Base-by-base conservation (phyloP, 352 stramenopile genomes). In the Globisporangium lucens region DNA sequence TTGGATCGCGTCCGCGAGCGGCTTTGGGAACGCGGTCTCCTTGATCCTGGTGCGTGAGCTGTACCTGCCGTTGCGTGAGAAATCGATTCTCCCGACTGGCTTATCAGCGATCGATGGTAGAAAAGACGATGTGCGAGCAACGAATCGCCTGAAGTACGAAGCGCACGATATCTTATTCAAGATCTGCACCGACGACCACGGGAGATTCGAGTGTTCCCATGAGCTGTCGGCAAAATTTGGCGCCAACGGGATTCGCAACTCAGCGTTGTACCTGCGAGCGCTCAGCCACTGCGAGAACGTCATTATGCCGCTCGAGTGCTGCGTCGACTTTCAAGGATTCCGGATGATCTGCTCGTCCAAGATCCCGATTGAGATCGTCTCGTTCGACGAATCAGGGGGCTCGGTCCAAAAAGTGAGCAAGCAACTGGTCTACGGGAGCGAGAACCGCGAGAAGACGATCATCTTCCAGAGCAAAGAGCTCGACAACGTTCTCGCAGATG, bases 81-180 rank as follows among this genome's bases (percentile, higher is more conserved):
- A 97, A 55, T 93, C 90, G 5, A 83, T 98, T 10, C 65, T 91
- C 7, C 91, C 91, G 9, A 53, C 74, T 0, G 67, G 62, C 2
- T 74, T 89, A 24, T 76, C 77, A 1, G 20, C 69, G 0, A 84
- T 93, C 27, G 89, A 97, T 57, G 89, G 90, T 2, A 75, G 91
- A 1, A 79, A 82, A 41, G 85, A 92, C 51, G 73, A 86, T 3
- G 77, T 95, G 15, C 85, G 88, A 3, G 59, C 68, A 0, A 80
- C 78, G 0, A 69, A 64, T 15, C 78, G 86, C 6, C 67, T 87
- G 2, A 96, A 89, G 58, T 98, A 89, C 59, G 90, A 97, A 65
- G 85, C 78, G 0, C 87, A 96, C 63, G 90, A 93, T 46, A 97
- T 98, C 22, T 69, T 89, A 4, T 98, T 98, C 71, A 89, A 97